Conservation (phyloP, 2,329 filamentous ascomycete species). For the Tolypocladium capitatum region DNA sequence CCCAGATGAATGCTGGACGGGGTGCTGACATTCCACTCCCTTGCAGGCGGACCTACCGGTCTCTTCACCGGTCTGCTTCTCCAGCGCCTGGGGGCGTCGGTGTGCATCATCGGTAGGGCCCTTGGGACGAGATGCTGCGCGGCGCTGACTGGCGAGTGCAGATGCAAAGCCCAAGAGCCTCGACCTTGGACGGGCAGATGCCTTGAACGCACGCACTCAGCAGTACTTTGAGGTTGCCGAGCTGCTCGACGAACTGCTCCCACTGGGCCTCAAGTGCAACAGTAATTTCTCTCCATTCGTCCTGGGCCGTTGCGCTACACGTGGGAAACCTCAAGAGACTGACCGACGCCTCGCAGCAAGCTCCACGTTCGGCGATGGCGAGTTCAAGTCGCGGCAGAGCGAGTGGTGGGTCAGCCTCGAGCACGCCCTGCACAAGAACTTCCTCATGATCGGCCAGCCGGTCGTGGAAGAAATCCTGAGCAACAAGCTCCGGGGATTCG, state of each 20-base stretch:
- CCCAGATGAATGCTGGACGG: background rate
- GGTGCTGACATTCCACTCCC: background rate
- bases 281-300: constrained; percentile 18
- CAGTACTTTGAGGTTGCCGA: constrained; percentile 32
- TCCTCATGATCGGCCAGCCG: constrained; percentile 36
- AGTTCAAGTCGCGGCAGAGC: constrained; percentile 33
- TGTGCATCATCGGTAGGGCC: constrained; percentile 22
- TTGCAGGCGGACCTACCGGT: constrained; percentile 29
- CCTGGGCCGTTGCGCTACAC: background rate
- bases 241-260: constrained; percentile 27
- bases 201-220: constrained; percentile 34
- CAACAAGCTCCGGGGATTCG: constrained; percentile 15
- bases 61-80: constrained; percentile 30
- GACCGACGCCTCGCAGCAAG: constrained; percentile 21
- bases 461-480: constrained; percentile 27
- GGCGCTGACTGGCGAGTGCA: constrained; percentile 5
- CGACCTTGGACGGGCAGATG: constrained; percentile 31
- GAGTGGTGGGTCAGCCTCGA: constrained; percentile 33
- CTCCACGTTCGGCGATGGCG: constrained; percentile 30
- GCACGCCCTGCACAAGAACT: constrained; percentile 31
- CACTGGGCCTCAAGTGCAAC: constrained; percentile 32
- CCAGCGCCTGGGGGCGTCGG: constrained; percentile 25
- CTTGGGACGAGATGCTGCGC: background rate
- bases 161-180: constrained; percentile 25
- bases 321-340: background rate